Conservation (phyloP, 2,329 filamentous ascomycete species). For the Botryotinia narcissicola region DNA sequence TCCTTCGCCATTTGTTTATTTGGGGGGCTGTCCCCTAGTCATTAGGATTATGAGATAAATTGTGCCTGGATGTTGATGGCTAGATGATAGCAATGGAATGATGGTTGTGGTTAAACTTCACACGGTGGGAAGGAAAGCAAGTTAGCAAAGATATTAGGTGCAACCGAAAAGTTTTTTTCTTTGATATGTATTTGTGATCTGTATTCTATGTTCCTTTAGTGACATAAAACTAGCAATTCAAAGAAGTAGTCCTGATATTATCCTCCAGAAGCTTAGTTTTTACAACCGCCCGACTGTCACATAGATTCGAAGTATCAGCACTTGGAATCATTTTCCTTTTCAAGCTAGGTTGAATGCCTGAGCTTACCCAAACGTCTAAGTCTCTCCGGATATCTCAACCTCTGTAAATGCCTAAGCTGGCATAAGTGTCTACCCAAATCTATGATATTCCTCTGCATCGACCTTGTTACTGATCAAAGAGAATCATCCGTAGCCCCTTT, state of each 20-base stretch:
- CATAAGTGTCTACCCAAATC: background rate
- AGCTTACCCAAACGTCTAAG: background rate
- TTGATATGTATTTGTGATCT: background rate
- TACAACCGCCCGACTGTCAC: background rate
- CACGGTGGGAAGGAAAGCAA: background rate
- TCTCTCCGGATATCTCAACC: background rate
- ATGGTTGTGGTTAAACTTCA: slow-evolving; percentile 2
- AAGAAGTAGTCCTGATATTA: background rate
- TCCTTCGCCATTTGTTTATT: slow-evolving; percentile 10
- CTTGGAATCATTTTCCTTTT: background rate
- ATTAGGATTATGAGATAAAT: background rate
- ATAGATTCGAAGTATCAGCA: background rate
- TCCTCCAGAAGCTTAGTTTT: background rate
- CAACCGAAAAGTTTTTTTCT: slow-evolving; percentile 19
- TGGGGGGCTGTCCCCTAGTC: background rate
- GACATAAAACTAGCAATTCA: background rate
- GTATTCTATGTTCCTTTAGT: background rate
- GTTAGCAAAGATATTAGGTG: slow-evolving; percentile 8
- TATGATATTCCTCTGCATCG: background rate
- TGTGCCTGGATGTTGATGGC: slow-evolving; percentile 3
- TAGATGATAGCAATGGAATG: slow-evolving; percentile 2
- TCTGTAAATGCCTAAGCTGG: background rate
- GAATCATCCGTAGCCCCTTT: background rate
- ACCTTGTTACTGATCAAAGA: background rate
- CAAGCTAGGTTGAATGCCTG: background rate